These are phyloP conservation scores for Priceomyces medius DNA, from an alignment of 805 yeast genomes.

Conservation along the genomic window DNA sequence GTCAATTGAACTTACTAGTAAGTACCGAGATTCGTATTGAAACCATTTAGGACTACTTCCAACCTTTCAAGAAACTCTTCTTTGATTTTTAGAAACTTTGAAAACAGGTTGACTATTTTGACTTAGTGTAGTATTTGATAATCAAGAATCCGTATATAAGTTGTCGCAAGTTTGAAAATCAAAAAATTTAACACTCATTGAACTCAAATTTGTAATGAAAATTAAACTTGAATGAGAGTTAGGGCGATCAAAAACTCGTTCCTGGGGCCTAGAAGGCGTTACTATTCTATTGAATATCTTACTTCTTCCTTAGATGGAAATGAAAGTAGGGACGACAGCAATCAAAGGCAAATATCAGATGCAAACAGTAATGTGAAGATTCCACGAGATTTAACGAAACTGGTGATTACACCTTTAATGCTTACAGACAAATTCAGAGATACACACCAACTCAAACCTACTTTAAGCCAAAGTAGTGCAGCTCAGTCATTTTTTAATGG, in stretches of 20 bases:
- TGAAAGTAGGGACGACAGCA: not conserved
- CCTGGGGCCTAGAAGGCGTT: not conserved
- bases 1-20: constrained; percentile 23
- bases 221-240: too few relatives aligned
- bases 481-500: constrained; percentile 42
- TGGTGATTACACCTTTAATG: constrained; percentile 22
- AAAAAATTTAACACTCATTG: too few relatives aligned
- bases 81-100: too few relatives aligned
- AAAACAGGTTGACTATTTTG: too few relatives aligned
- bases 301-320: constrained; percentile 3
- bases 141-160: too few relatives aligned
- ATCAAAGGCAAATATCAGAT: not conserved
- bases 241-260: too few relatives aligned
- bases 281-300: constrained; percentile 9
- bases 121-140: too few relatives aligned
- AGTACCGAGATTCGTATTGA: constrained; percentile 16
- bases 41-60: too few relatives aligned
- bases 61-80: too few relatives aligned
- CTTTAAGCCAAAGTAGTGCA: constrained; percentile 13
- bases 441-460: constrained; percentile 12
- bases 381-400: constrained; percentile 6
- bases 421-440: constrained; percentile 21
- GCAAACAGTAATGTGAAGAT: not conserved
- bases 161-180: too few relatives aligned
- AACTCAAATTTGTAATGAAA: too few relatives aligned